Evolutionary conservation across 495 filamentous ascomycete species (phyloP).

Genomic region (Lasiosphaeria miniovina): DNA sequence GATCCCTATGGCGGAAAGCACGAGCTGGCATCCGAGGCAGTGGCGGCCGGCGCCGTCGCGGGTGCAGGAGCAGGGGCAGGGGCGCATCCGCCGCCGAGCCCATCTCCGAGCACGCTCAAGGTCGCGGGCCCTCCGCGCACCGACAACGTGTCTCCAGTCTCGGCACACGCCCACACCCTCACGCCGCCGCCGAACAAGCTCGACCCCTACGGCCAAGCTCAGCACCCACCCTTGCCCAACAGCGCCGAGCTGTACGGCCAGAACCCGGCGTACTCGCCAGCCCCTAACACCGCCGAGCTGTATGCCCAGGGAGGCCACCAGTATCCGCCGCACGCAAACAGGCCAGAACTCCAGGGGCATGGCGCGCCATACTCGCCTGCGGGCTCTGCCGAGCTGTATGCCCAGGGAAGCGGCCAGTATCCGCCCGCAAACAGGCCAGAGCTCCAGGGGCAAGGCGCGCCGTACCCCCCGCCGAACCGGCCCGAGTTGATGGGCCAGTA

Average conservation of each 20-base stretch:
- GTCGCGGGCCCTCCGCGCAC: slow-evolving; percentile 14
- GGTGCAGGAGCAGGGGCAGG: background rate
- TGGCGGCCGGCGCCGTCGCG: slow-evolving; percentile 6
- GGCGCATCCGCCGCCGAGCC: slow-evolving; percentile 25
- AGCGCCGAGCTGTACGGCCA: slow-evolving; percentile 21
- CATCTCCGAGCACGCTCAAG: slow-evolving; percentile 30
- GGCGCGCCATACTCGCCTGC: slow-evolving; percentile 13
- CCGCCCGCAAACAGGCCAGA: slow-evolving; percentile 8
- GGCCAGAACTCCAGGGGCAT: slow-evolving; percentile 21
- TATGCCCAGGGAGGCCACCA: slow-evolving; percentile 22
- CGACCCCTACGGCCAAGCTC: slow-evolving; percentile 34
- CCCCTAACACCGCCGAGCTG: slow-evolving; percentile 17
- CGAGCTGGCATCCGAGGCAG: slow-evolving; percentile 31
- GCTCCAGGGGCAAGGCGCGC: slow-evolving; percentile 13
- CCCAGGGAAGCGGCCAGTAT: too few relatives aligned
- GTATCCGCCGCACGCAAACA: slow-evolving; percentile 10
- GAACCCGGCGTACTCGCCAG: slow-evolving; percentile 11
- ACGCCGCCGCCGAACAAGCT: slow-evolving; percentile 23
- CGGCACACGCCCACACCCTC: slow-evolving; percentile 24
- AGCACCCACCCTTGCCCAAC: slow-evolving; percentile 17
- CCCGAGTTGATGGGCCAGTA: slow-evolving; percentile 25
- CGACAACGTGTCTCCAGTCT: slow-evolving; percentile 40
- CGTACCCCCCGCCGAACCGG: slow-evolving; percentile 12
- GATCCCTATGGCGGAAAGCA: slow-evolving; percentile 28
- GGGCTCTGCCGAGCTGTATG: slow-evolving; percentile 21